These are phyloP conservation scores for Backusella macrospora DNA, from an alignment of 192 early-diverging fungal species.

Conservation along the genomic window DNA sequence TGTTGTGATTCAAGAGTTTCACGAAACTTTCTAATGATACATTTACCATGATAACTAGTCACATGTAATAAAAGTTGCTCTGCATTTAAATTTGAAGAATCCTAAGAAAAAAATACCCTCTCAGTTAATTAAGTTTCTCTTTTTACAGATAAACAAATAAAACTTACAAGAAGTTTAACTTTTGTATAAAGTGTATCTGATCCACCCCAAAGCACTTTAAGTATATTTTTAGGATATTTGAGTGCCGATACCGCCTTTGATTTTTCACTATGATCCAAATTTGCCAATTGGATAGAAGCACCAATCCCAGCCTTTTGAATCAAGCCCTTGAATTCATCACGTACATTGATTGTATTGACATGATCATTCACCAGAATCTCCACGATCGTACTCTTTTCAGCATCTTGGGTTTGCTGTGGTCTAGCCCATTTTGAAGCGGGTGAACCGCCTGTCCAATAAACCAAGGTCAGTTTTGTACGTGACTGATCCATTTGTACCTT, in stretches of 20 bases:
- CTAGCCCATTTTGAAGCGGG: constrained; percentile 28
- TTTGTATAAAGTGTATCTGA: constrained; percentile 25
- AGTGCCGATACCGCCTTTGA: constrained; percentile 40
- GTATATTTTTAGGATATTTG: constrained; percentile 50
- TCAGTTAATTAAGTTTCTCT: neutral
- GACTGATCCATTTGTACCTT: constrained; percentile 45
- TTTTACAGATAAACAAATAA: neutral
- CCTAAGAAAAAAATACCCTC: constrained; percentile 16
- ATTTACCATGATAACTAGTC: constrained; percentile 45
- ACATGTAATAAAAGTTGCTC: constrained; percentile 48
- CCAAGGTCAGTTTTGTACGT: constrained; percentile 40
- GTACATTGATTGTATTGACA: neutral
- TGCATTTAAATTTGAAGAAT: constrained; percentile 45
- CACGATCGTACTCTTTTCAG: constrained; percentile 23
- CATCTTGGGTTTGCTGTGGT: constrained; percentile 16
- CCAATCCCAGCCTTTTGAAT: constrained; percentile 40
- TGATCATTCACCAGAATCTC: constrained; percentile 28
- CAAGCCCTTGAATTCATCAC: constrained; percentile 38
- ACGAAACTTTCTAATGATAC: constrained; percentile 49
- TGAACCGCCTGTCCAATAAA: constrained; percentile 46
- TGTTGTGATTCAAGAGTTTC: constrained; percentile 44
- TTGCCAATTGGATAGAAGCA: constrained; percentile 34
- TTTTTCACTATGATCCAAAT: constrained; percentile 20
- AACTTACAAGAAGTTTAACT: constrained; percentile 19
- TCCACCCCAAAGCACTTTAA: constrained; percentile 45